Evolutionary conservation across 2,329 filamentous ascomycete species (phyloP), one percentile per base, ranked within the genome.

Genomic region (Aspergillus fructus): DNA sequence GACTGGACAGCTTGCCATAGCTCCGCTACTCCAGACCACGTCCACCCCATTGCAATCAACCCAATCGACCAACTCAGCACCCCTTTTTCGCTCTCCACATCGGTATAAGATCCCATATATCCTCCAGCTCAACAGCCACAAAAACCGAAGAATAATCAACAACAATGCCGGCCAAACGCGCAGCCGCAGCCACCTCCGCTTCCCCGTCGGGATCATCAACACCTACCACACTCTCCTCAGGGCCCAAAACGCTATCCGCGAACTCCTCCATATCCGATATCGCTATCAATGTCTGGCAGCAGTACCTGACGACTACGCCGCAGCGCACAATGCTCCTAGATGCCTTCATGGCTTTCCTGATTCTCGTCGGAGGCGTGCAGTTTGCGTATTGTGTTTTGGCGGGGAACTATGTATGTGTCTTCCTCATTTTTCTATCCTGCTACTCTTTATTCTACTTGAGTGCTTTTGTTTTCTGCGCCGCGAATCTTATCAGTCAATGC

Each of bases 321-420:
- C 93, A 96, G 82, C 87, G 93, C 62, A 93, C 89, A 48, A 94
- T 96, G 83, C 84, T 99, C 60, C 84, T 97, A 61, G 94, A 99
- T 75, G 84, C 85, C 37, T 99, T 99, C 75, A 87, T 99, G 85
- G 85, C 77, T 3, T 99, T 97, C 74, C 79, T 99, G 58, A 86
- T 94, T 21, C 81, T 88, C 1, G 90, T 96, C 4, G 94, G 92
- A 50, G 91, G 80, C n/a, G 74, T 97, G 68, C 94, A 99, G 77
- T 97, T 99, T 75, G 74, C 90, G 59, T 99, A 99, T 78, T 97
- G 93, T 74, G 81, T 97, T 55, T 71, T 97, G 66, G 91, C 87
- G 54, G 94, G 94, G 64, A 97, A 97, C 78, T 99, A 93, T 71
- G 94, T 99, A 84, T 61, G 91, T 85, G 48, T 34, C 58, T 27